These are phyloP conservation scores for Medicago ruthenica DNA, from an alignment of 306 rosid genomes.

Conservation along the genomic window DNA sequence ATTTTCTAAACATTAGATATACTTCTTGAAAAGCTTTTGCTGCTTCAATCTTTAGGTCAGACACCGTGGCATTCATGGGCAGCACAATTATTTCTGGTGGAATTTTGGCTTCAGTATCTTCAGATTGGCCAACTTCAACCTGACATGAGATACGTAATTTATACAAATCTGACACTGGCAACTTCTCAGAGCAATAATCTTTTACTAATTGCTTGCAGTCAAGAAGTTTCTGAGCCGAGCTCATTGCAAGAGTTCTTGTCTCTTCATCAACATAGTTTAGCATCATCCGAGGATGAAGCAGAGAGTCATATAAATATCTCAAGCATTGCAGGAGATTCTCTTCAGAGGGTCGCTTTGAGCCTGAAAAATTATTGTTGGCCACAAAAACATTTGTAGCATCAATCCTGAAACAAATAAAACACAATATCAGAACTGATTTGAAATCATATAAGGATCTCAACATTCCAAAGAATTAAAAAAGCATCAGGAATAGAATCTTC, in stretches of 20 bases:
- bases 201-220: conserved; percentile 98
- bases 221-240: conserved; percentile 77
- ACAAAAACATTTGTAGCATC: conserved; percentile 55
- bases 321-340: conserved; percentile 71
- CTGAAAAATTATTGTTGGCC: conserved; percentile 47
- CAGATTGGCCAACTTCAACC: conserved; percentile 65
- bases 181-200: conserved; percentile 61
- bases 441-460: background rate
- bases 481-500: conserved; percentile 21
- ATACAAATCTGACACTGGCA: conserved; percentile 41
- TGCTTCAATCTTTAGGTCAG: conserved; percentile 73
- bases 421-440: conserved; percentile 11
- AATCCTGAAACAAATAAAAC: conserved; percentile 55
- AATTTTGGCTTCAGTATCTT: conserved; percentile 52
- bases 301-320: conserved; percentile 70
- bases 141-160: conserved; percentile 60
- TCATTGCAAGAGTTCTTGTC: conserved; percentile 60
- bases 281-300: conserved; percentile 83
- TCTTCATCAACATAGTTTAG: conserved; percentile 55
- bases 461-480: conserved; percentile 29
- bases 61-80: conserved; percentile 63
- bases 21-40: conserved; percentile 87
- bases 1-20: conserved; percentile 68
- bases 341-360: conserved; percentile 63
- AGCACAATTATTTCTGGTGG: conserved; percentile 77